Percentiles rank a stretch among this genome's conserved stretches.
Evolutionary conservation across 164 flowering plant species (phyloP).

Genomic region (Stephania japonica): DNA sequence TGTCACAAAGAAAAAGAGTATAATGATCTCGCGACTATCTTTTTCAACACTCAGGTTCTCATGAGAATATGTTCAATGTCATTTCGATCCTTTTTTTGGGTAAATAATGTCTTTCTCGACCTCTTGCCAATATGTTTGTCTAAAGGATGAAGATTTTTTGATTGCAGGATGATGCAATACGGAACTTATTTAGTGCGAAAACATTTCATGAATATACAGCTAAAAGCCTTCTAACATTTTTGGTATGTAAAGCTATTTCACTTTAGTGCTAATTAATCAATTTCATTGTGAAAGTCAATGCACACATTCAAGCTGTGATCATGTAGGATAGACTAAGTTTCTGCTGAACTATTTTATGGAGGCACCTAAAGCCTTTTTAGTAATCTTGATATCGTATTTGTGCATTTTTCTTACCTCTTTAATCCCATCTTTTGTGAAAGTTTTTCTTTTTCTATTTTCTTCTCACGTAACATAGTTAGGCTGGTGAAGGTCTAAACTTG

Average conservation of each 20-base stretch:
- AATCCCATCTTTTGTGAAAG: background rate
- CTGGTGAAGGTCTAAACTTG: too few relatives aligned
- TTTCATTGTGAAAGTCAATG: background rate
- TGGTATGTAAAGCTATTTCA: slow-evolving; percentile 46
- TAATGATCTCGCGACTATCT: slow-evolving; percentile 97
- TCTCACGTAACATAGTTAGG: too few relatives aligned
- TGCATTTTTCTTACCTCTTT: background rate
- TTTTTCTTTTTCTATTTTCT: background rate
- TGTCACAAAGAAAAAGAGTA: slow-evolving; percentile 76
- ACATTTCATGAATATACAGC: slow-evolving; percentile 95
- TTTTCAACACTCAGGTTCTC: slow-evolving; percentile 93
- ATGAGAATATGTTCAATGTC: slow-evolving; percentile 1
- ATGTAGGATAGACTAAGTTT: background rate
- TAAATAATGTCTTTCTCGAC: background rate
- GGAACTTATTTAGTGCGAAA: slow-evolving; percentile 96
- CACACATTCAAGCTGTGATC: background rate
- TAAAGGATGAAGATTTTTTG: slow-evolving; percentile 7
- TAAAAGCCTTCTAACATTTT: slow-evolving; percentile 77
- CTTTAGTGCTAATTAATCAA: background rate
- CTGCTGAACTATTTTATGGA: background rate
- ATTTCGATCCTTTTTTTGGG: slow-evolving; percentile 3
- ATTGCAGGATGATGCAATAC: slow-evolving; percentile 95
- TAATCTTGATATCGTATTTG: background rate
- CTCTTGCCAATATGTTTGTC: slow-evolving; percentile 6
- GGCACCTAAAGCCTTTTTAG: background rate